phyloP scores from a whole-genome alignment of 306 rosid species.

The Castanea crenata region DNA sequence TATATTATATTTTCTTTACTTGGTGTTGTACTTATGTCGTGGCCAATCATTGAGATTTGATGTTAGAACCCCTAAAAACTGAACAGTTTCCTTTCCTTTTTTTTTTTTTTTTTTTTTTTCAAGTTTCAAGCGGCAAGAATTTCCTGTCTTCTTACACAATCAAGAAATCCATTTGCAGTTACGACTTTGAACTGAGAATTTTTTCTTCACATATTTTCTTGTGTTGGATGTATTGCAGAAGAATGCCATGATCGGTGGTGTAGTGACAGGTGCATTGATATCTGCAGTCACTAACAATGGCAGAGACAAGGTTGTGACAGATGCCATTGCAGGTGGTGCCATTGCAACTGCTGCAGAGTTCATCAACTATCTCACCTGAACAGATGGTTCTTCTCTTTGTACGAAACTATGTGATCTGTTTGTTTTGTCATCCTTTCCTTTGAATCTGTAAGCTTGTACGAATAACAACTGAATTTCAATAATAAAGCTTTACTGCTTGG shows the following conservation, averaged over 20 bases:
- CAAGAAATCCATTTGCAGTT: background rate
- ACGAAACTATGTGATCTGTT: background rate
- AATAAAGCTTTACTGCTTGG: background rate
- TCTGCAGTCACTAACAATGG: conserved; percentile 46
- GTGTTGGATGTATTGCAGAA: conserved; percentile 53
- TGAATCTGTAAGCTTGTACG: background rate
- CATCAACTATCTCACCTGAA: conserved; percentile 75
- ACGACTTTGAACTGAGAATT: conserved; percentile 10
- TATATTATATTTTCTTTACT: too few relatives aligned
- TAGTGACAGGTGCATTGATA: conserved; percentile 72
- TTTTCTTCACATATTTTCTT: background rate
- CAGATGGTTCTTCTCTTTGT: background rate
- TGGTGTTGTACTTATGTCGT: too few relatives aligned
- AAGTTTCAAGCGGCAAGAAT: background rate
- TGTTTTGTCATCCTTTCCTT: background rate
- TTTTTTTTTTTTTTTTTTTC: background rate
- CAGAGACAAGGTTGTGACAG: conserved; percentile 52
- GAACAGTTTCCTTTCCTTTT: background rate
- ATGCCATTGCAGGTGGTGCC: conserved; percentile 89
- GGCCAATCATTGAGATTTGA: too few relatives aligned
- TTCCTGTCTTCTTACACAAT: background rate
- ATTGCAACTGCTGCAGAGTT: conserved; percentile 87
- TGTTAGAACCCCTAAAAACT: too few relatives aligned
- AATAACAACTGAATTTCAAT: background rate
- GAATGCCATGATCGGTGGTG: conserved; percentile 94